Evolutionary conservation across 2,329 filamentous ascomycete species (phyloP).

Genomic region (Sporothrix humicola): DNA sequence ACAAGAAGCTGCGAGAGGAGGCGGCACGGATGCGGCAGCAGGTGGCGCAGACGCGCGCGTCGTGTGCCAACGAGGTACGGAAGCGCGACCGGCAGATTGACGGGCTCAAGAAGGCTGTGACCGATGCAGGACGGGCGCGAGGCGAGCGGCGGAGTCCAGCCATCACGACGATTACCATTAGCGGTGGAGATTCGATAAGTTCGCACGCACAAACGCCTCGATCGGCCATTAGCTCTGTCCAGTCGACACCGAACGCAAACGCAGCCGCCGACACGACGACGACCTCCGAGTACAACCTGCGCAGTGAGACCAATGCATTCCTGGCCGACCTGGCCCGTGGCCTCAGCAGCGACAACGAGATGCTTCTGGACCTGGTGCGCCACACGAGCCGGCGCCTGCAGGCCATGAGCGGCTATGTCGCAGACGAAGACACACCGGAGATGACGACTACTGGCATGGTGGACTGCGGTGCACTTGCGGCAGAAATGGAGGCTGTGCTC

Average conservation of each 20-base stretch:
- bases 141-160: conserved; percentile 61
- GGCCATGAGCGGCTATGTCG: conserved; percentile 64
- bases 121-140: conserved; percentile 69
- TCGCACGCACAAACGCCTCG: conserved; percentile 40
- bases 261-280: conserved; percentile 15
- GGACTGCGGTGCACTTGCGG: conserved; percentile 65
- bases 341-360: conserved; percentile 91
- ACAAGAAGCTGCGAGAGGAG: conserved; percentile 83
- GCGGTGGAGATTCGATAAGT: conserved; percentile 50
- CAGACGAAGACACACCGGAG: conserved; percentile 33
- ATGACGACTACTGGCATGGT: conserved; percentile 38
- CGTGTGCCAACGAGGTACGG: conserved; percentile 88
- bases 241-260: neutral
- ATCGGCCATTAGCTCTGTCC: neutral
- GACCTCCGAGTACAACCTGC: conserved; percentile 67
- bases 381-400: conserved; percentile 74
- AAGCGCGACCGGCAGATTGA: conserved; percentile 90
- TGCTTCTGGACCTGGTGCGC: conserved; percentile 72
- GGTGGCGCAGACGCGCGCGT: conserved; percentile 80
- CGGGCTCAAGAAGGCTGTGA: conserved; percentile 83
- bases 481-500: conserved; percentile 77
- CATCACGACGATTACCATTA: conserved; percentile 62
- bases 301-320: conserved; percentile 89
- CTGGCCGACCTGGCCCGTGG: conserved; percentile 81
- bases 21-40: conserved; percentile 77